Base-by-base conservation (phyloP, 225 moss, liverwort and hornwort species). In the Thuidium tamariscinum region DNA sequence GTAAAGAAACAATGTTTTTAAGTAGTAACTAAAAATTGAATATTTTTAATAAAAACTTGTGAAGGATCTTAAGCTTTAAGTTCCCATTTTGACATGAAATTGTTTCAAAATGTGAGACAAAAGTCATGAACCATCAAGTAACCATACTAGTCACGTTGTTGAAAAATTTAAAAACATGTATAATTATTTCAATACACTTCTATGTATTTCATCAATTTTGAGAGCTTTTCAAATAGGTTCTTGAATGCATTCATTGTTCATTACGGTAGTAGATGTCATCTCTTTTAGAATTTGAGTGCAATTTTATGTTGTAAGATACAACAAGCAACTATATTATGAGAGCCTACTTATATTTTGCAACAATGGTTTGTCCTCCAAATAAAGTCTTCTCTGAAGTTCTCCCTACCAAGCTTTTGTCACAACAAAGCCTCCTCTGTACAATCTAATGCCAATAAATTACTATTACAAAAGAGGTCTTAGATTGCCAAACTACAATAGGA, bases 1-100 rank as follows among this genome's bases (percentile, higher is more conserved):
- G 5, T 2, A 11, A 36, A 36, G 36, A 21, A 21, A 66, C 2
- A 36, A 5, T 36, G 21, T 66, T 20, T n/a, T 11, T 17, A 65
- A n/a, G 3, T 19, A 65, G 18, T n/a, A 7, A 3, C 8, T 0
- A 4, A 0, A n/a, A 32, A n/a, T 5, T 1, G 17, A 0, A 52
- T 17, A 52, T 32, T 64, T 9, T 64, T n/a, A n/a, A n/a, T n/a
- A 9, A 32, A 65, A 22, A 56, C 3, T 19, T 5, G 2, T 65
- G 0, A 0, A 19, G 14, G 10, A n/a, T 65, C 5, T 65, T 10
- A 9, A n/a, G 10, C 19, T 11, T 36, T 11, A 12, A 66, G 3
- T 36, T 66, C 0, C 2, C 10, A 20, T 65, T 65, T 65, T 5
- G 5, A n/a, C 5, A 5, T 11, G 0, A n/a, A 11, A 20, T 36